Evolutionary conservation across 1,284 basidiomycete genomes (phyloP).

Genomic region (Ustilago lituana): DNA sequence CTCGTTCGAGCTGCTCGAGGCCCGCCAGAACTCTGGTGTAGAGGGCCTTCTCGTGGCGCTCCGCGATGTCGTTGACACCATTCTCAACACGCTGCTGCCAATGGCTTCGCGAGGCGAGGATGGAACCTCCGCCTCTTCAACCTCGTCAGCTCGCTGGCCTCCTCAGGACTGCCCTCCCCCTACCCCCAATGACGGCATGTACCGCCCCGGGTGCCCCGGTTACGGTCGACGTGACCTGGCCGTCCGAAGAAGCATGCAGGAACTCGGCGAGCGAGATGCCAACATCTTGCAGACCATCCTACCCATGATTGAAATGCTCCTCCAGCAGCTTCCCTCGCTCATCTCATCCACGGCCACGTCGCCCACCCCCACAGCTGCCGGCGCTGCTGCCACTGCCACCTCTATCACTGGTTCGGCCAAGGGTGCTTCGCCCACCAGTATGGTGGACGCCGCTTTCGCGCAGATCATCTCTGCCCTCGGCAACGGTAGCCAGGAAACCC

Average conservation of each 20-base stretch:
- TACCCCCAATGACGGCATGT: conserved; percentile 55
- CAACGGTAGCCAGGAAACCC: background rate
- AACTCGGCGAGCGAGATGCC: conserved; percentile 39
- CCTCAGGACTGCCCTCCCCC: conserved; percentile 48
- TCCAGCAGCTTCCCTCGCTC: conserved; percentile 39
- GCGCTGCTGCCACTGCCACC: conserved; percentile 24
- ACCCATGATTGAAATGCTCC: conserved; percentile 51
- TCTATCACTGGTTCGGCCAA: conserved; percentile 21
- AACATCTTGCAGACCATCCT: conserved; percentile 37
- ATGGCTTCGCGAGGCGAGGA: conserved; percentile 44
- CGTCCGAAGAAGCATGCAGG: conserved; percentile 28
- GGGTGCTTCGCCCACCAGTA: conserved; percentile 21
- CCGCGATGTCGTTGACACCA: conserved; percentile 49
- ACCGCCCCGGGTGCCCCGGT: conserved; percentile 55
- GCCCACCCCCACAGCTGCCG: conserved; percentile 15
- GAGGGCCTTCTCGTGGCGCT: conserved; percentile 44
- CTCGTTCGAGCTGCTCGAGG: conserved; percentile 22
- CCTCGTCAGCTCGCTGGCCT: conserved; percentile 23
- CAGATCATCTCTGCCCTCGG: conserved; percentile 41
- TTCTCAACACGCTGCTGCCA: conserved; percentile 55
- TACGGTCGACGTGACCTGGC: conserved; percentile 52
- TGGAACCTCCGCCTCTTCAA: conserved; percentile 7
- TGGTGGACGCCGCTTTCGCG: conserved; percentile 30
- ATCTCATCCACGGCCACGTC: conserved; percentile 22
- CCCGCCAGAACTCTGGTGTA: conserved; percentile 44